A percentile compares a stretch with the other conserved stretches of the same genome.
Evolutionary conservation across 2,329 filamentous ascomycete genomes (phyloP).

Genomic region (Fusarium succisae): DNA sequence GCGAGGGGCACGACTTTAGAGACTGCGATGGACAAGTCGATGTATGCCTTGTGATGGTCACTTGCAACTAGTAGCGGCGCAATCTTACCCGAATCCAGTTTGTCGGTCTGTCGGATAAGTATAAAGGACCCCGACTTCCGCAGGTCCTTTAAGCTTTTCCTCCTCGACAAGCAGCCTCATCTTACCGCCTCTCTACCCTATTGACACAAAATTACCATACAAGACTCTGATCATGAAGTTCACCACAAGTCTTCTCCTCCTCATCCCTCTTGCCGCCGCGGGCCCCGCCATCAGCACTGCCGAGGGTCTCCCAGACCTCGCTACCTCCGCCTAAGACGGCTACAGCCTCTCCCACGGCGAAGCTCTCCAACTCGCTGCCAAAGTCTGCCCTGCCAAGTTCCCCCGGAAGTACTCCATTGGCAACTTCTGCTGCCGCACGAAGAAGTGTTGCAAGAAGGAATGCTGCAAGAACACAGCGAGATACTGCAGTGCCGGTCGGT

Average conservation of each 20-base stretch:
- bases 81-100: not conserved
- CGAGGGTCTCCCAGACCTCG: conserved; percentile 13
- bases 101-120: not conserved
- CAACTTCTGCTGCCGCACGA: conserved; percentile 13
- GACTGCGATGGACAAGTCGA: fast-evolving
- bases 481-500: conserved; percentile 13
- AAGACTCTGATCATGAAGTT: not conserved
- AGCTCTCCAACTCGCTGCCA: not conserved
- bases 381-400: conserved; percentile 20
- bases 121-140: not conserved
- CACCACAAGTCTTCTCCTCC: not conserved
- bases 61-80: not conserved
- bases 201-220: no score
- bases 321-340: not conserved
- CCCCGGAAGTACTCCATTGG: conserved; percentile 9
- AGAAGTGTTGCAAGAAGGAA: conserved; percentile 22
- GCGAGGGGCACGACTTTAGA: not conserved
- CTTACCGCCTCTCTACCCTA: no score
- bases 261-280: not conserved
- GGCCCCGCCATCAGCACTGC: not conserved
- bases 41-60: not conserved
- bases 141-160: fast-evolving
- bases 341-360: not conserved
- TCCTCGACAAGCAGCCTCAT: not conserved
- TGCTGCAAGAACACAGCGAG: conserved; percentile 16